These are phyloP conservation scores for Phytopythium delawarense DNA, from an alignment of 352 stramenopile species.

Conservation along the genomic window DNA sequence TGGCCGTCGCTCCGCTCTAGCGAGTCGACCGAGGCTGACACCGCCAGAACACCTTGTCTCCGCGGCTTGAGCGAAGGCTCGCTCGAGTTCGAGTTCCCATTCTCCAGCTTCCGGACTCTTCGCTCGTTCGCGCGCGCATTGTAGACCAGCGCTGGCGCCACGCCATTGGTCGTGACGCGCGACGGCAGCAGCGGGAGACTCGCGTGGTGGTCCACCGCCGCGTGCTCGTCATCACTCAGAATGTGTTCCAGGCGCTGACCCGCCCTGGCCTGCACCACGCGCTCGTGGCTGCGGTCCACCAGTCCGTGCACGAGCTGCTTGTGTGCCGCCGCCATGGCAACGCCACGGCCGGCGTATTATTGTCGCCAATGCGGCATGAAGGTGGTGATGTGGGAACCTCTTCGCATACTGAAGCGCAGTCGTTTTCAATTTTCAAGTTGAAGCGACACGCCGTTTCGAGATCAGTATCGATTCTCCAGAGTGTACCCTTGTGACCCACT, in stretches of 20 bases:
- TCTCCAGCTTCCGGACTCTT: background rate
- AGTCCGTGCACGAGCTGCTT: conserved; percentile 54
- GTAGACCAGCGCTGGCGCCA: conserved; percentile 1
- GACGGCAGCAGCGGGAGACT: background rate
- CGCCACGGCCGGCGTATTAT: no score
- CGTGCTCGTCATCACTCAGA: conserved; percentile 12
- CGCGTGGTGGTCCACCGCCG: background rate
- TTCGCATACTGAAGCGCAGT: background rate
- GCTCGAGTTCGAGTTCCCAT: background rate
- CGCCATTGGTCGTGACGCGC: background rate
- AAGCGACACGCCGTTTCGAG: background rate
- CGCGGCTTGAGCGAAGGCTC: background rate
- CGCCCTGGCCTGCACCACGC: conserved; percentile 48
- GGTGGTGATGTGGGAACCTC: no score
- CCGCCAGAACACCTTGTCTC: background rate
- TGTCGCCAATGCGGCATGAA: no score
- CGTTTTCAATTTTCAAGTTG: background rate
- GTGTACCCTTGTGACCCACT: conserved; percentile 1
- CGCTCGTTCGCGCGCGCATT: conserved; percentile 1
- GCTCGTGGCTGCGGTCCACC: conserved; percentile 53
- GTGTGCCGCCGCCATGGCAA: conserved; percentile 18
- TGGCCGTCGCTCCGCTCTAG: background rate
- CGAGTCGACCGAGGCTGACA: background rate
- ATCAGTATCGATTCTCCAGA: background rate
- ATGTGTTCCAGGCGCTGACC: conserved; percentile 42